Conservation (phyloP, 768 basidiomycete species). For the Amanita phalloides region DNA sequence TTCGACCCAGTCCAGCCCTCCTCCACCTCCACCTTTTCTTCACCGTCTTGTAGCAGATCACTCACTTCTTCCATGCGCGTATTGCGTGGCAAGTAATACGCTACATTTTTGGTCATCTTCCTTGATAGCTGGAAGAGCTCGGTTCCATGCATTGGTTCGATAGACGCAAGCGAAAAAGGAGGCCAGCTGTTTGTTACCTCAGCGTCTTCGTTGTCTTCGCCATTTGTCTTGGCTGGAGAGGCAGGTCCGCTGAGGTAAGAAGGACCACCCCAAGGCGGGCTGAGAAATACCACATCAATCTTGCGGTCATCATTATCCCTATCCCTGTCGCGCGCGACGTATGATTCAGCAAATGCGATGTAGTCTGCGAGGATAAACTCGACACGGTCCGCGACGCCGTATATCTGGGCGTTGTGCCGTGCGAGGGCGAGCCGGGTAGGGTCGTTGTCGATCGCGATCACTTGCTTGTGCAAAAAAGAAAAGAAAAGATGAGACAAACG, state of each 20-base stretch:
- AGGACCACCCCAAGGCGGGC: constrained; percentile 95
- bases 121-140: constrained; percentile 72
- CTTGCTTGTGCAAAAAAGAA: constrained; percentile 27
- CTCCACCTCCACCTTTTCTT: constrained; percentile 77
- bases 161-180: constrained; percentile 58
- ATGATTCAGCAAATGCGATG: constrained; percentile 60
- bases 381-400: constrained; percentile 91
- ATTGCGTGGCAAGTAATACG: constrained; percentile 86
- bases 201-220: constrained; percentile 1
- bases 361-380: constrained; percentile 90
- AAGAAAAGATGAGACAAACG: background rate
- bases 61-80: constrained; percentile 64
- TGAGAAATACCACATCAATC: constrained; percentile 87
- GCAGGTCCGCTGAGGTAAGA: constrained; percentile 41
- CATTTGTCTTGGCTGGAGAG: constrained; percentile 4
- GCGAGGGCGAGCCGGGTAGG: constrained; percentile 81
- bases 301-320: constrained; percentile 24
- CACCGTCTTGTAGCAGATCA: constrained; percentile 12
- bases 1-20: constrained; percentile 96
- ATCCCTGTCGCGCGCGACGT: constrained; percentile 20
- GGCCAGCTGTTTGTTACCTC: constrained; percentile 22
- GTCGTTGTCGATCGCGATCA: constrained; percentile 89
- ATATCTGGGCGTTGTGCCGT: constrained; percentile 86
- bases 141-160: constrained; percentile 73
- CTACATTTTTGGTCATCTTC: constrained; percentile 69